These are phyloP conservation scores for Pilobolus umbonatus DNA, from an alignment of 192 early-diverging fungal genomes.

Conservation along the genomic window DNA sequence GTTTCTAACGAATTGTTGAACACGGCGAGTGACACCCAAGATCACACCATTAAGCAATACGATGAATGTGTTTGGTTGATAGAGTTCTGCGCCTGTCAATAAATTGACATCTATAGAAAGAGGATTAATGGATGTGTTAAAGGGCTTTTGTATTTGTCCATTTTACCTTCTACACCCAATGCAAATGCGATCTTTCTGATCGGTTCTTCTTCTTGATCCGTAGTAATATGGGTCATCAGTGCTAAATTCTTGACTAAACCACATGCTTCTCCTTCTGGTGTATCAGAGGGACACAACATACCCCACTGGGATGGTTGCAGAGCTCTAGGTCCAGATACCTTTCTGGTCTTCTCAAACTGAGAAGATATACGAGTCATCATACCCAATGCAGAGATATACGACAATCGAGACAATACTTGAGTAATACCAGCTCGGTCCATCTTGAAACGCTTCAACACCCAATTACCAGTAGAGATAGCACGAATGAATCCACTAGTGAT, in stretches of 20 bases:
- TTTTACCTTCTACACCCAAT: conserved; percentile 89
- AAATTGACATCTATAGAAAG: conserved; percentile 90
- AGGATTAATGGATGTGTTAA: conserved; percentile 12
- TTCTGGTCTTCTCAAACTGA: conserved; percentile 98
- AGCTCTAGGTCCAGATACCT: conserved; percentile 94
- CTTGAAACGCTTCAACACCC: conserved; percentile 98
- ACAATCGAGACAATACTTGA: conserved; percentile 88
- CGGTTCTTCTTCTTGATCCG: conserved; percentile 82
- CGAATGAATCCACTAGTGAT: conserved; percentile 91
- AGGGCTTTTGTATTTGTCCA: too few relatives aligned
- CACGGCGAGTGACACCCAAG: conserved; percentile 79
- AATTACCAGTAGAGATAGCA: conserved; percentile 96
- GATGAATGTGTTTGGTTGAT: conserved; percentile 72
- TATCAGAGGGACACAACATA: conserved; percentile 95
- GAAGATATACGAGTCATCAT: conserved; percentile 97
- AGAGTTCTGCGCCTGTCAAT: conserved; percentile 82
- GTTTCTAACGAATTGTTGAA: conserved; percentile 79
- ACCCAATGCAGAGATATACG: conserved; percentile 91
- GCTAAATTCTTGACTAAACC: conserved; percentile 97
- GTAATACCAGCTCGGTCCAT: conserved; percentile 98
- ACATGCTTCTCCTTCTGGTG: conserved; percentile 97
- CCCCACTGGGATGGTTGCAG: conserved; percentile 98
- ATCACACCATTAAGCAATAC: conserved; percentile 95
- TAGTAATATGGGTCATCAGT: conserved; percentile 98
- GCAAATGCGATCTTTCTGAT: conserved; percentile 74